These are phyloP conservation scores for Limnomonas spitsbergensis DNA, from an alignment of 139 green algal genomes.

Conservation along the genomic window DNA sequence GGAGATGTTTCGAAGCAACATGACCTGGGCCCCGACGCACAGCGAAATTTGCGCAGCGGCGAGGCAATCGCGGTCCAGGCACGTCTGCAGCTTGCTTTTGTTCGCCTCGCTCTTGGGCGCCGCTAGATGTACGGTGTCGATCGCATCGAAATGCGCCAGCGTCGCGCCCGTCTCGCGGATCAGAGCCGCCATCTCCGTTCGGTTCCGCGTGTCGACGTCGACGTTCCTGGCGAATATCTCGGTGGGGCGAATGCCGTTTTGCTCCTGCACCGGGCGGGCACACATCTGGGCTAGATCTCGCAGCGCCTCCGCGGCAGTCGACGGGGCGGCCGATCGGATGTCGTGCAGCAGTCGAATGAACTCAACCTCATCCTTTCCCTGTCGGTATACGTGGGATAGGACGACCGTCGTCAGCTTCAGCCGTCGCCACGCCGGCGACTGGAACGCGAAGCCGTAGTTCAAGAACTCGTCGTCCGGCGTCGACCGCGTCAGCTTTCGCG, in stretches of 20 bases:
- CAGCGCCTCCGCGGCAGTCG: neutral
- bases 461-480: neutral
- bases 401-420: neutral
- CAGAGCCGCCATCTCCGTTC: slow-evolving; percentile 39
- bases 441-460: slow-evolving; percentile 3
- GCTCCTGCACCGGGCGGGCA: too few species aligned
- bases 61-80: too few species aligned
- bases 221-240: slow-evolving; percentile 52
- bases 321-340: neutral
- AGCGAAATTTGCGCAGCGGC: too few species aligned
- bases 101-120: neutral
- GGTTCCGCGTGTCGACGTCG: slow-evolving; percentile 59
- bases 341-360: neutral
- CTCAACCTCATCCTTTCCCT: neutral
- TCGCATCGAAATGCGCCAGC: neutral
- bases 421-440: neutral
- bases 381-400: neutral
- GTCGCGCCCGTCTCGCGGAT: neutral
- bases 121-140: neutral
- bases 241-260: neutral
- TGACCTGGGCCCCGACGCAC: too few species aligned
- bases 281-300: neutral
- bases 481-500: neutral
- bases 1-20: too few species aligned
- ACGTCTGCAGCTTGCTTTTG: neutral